Conservation (phyloP, 108 stramenopile species). For the Chaetoceros tenuissimus region DNA sequence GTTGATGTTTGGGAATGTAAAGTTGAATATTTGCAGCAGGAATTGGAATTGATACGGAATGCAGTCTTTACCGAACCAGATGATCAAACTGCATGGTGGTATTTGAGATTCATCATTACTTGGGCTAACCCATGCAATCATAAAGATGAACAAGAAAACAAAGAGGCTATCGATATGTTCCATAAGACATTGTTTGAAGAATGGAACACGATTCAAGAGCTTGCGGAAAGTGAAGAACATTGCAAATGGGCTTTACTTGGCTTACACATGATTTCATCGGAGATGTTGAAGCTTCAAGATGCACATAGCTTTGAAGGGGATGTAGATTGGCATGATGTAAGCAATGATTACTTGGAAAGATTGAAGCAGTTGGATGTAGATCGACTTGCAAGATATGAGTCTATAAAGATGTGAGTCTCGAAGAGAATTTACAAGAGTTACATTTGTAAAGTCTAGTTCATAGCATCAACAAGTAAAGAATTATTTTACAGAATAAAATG, state of each 20-base stretch:
- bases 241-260: constrained; percentile 45
- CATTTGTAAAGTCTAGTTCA: no score
- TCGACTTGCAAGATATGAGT: constrained; percentile 23
- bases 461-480: no score
- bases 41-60: constrained; percentile 56
- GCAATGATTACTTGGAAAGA: constrained; percentile 2
- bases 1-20: constrained; percentile 6
- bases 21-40: constrained; percentile 20
- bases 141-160: not conserved
- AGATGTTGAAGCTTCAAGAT: constrained; percentile 1
- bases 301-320: constrained; percentile 2
- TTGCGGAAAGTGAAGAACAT: constrained; percentile 24
- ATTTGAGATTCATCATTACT: constrained; percentile 60
- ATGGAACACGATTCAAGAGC: constrained; percentile 23
- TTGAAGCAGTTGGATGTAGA: constrained; percentile 36
- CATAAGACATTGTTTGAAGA: constrained; percentile 20
- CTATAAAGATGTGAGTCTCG: no score
- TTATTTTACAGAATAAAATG: no score
- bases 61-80: constrained; percentile 97
- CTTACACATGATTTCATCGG: constrained; percentile 17
- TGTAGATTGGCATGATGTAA: not conserved
- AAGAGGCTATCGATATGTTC: not conserved
- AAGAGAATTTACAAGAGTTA: no score
- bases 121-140: not conserved
- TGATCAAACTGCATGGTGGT: constrained; percentile 97